phyloP scores from a whole-genome alignment of 305 asterid species.

The Galium porrigens region DNA sequence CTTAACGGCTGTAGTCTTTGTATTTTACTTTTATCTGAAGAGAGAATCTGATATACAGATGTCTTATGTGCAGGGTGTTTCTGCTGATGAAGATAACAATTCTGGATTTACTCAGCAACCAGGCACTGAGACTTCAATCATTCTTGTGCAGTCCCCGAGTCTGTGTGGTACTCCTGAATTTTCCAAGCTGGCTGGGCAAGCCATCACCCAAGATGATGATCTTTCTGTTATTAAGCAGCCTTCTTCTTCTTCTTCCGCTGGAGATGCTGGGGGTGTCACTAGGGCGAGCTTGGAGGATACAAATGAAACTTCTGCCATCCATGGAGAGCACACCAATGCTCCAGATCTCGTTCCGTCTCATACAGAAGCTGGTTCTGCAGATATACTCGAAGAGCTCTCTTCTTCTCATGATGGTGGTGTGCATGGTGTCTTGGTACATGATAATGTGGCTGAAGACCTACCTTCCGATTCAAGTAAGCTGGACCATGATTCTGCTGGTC shows the following conservation, averaged over 20 bases:
- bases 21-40: constrained; percentile 19
- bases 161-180: constrained; percentile 18
- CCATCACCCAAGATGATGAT: constrained; percentile 20
- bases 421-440: constrained; percentile 22
- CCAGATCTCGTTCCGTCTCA: constrained; percentile 23
- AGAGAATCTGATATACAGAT: constrained; percentile 19
- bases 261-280: constrained; percentile 20
- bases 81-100: constrained; percentile 21
- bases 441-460: constrained; percentile 22
- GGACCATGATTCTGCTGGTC: constrained; percentile 18
- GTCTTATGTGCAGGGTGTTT: constrained; percentile 23
- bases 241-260: constrained; percentile 21
- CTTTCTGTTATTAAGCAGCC: constrained; percentile 18
- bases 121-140: too few species aligned
- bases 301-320: constrained; percentile 19
- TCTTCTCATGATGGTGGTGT: constrained; percentile 19
- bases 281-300: constrained; percentile 25
- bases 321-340: constrained; percentile 22
- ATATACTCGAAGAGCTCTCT: constrained; percentile 21
- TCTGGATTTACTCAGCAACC: constrained; percentile 17
- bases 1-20: constrained; percentile 3
- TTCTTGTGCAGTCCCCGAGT: constrained; percentile 18
- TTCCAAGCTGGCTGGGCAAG: constrained; percentile 20
- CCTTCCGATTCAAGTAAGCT: constrained; percentile 24
- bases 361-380: constrained; percentile 26